Percentiles rank a stretch among this genome's conserved stretches.
phyloP scores from a whole-genome alignment of 805 yeast genomes.

The Yarrowia sp. region DNA sequence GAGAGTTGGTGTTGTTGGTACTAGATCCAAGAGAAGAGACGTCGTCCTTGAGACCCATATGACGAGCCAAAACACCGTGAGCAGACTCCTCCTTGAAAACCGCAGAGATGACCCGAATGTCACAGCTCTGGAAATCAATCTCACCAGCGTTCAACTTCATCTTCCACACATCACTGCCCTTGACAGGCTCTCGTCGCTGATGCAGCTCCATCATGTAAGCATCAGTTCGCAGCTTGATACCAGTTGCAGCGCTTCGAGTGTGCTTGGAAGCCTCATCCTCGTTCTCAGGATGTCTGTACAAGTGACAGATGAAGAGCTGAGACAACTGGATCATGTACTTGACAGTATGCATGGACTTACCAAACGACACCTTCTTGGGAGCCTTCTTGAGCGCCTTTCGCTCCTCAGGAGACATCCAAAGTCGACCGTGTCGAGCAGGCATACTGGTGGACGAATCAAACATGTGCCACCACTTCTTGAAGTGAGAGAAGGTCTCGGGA shows the following conservation, averaged over 20 bases:
- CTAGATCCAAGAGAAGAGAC: constrained; percentile 41
- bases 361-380: constrained; percentile 60
- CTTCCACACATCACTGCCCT: constrained; percentile 54
- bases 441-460: constrained; percentile 80
- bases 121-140: constrained; percentile 71
- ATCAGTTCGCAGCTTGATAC: constrained; percentile 69
- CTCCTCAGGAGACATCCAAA: constrained; percentile 59
- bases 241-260: constrained; percentile 59
- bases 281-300: constrained; percentile 60
- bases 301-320: constrained; percentile 78
- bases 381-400: constrained; percentile 43
- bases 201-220: constrained; percentile 70
- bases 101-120: constrained; percentile 70
- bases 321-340: constrained; percentile 77
- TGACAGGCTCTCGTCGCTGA: constrained; percentile 56
- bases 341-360: constrained; percentile 74
- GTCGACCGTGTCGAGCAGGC: constrained; percentile 76
- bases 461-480: constrained; percentile 84
- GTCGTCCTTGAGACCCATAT: constrained; percentile 40
- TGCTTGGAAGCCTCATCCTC: constrained; percentile 52
- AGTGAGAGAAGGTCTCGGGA: constrained; percentile 70
- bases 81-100: constrained; percentile 64
- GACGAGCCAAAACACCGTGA: constrained; percentile 52
- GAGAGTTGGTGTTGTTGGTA: constrained; percentile 41
- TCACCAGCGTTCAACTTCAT: constrained; percentile 72